Evolutionary conservation across 179 eudicot genomes (phyloP).

Genomic region (Beta lomatogona): DNA sequence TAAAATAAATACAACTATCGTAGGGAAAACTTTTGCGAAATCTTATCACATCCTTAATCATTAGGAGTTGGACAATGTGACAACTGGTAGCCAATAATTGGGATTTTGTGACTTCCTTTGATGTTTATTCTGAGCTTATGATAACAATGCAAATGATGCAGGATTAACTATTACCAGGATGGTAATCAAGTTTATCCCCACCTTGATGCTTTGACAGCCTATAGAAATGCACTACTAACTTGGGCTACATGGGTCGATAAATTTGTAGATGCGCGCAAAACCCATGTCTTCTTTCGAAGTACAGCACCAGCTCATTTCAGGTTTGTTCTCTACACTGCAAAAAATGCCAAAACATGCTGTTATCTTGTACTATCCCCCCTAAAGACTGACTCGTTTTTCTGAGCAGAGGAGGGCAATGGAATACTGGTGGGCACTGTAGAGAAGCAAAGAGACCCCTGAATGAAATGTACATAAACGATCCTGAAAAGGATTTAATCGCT

Average conservation of each 20-base stretch:
- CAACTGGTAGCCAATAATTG: neutral
- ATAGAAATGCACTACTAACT: conserved; percentile 61
- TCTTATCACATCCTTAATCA: neutral
- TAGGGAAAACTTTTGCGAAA: neutral
- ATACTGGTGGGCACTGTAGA: conserved; percentile 83
- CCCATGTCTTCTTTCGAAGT: conserved; percentile 79
- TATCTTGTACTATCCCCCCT: neutral
- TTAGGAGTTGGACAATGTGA: neutral
- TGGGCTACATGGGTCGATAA: conserved; percentile 94
- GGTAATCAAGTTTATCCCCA: conserved; percentile 65
- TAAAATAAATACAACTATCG: neutral
- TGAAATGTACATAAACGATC: conserved; percentile 35
- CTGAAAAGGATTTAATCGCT: conserved; percentile 59
- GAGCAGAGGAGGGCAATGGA: conserved; percentile 89
- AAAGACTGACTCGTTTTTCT: conserved; percentile 22
- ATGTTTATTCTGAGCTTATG: neutral
- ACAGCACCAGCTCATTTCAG: conserved; percentile 96
- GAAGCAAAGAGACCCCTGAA: conserved; percentile 64
- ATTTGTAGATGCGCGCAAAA: conserved; percentile 57
- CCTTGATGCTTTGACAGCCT: conserved; percentile 71
- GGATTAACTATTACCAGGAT: conserved; percentile 92
- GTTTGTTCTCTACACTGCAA: conserved; percentile 34
- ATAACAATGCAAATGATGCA: conserved; percentile 32
- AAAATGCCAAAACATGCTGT: neutral
- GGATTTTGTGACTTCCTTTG: neutral